Percentiles rank a stretch among this genome's conserved stretches.
Conservation (phyloP, 2,329 filamentous ascomycete genomes). For the Calonectria ilicicola region DNA sequence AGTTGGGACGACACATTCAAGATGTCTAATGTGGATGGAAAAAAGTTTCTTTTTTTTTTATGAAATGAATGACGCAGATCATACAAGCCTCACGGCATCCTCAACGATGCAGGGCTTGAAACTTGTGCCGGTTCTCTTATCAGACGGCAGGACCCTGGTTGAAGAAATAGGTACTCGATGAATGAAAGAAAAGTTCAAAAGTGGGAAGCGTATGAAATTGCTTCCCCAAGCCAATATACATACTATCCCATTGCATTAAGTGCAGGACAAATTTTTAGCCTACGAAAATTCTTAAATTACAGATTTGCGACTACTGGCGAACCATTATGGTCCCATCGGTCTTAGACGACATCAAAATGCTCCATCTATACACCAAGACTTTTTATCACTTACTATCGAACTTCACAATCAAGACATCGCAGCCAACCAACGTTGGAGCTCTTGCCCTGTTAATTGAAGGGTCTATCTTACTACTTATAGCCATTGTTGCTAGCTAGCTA, state of each 20-base stretch:
- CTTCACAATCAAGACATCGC: too few relatives aligned
- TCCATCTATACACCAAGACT: too few relatives aligned
- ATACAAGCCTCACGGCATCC: not conserved
- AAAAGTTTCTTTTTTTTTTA: not conserved
- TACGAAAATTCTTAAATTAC: too few relatives aligned
- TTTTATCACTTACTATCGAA: too few relatives aligned
- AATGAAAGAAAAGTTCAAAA: not conserved
- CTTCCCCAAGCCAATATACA: not conserved
- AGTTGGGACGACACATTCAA: slow-evolving; percentile 42
- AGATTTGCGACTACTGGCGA: too few relatives aligned
- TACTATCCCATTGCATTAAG: not conserved
- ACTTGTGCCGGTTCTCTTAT: not conserved
- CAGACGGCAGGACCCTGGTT: not conserved
- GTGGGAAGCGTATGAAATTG: not conserved
- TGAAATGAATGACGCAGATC: not conserved
- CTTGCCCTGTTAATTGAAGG: too few relatives aligned
- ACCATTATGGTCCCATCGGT: too few relatives aligned
- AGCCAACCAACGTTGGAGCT: too few relatives aligned
- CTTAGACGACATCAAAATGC: too few relatives aligned
- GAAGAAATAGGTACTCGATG: not conserved
- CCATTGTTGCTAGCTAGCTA: too few relatives aligned
- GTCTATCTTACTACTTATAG: too few relatives aligned
- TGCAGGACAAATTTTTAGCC: not conserved
- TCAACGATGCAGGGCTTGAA: not conserved
- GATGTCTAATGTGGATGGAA: slow-evolving; percentile 31